Percentiles rank a stretch among this genome's conserved stretches.
These are phyloP conservation scores for Astrothelium macrocarpum DNA, from an alignment of 495 filamentous ascomycete species.

Conservation along the genomic window DNA sequence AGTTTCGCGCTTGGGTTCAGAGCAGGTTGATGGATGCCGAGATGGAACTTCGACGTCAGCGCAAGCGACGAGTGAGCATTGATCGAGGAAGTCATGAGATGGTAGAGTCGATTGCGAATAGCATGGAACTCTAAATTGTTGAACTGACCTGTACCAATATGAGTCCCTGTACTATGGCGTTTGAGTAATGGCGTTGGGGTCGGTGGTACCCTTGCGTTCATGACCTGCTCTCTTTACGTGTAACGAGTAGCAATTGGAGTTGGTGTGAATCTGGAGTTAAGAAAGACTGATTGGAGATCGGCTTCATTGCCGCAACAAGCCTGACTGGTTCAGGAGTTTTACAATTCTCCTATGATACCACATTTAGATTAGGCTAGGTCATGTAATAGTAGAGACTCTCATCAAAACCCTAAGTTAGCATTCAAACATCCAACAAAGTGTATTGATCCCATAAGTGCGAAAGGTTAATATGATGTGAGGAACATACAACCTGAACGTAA, in stretches of 20 bases:
- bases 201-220: not conserved
- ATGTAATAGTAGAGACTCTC: not conserved
- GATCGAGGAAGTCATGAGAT: not conserved
- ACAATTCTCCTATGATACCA: not conserved
- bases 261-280: not conserved
- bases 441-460: too few relatives aligned
- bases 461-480: too few relatives aligned
- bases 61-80: slow-evolving; percentile 11
- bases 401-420: not conserved
- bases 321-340: not conserved
- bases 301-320: not conserved
- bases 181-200: not conserved
- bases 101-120: not conserved
- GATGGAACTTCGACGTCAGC: slow-evolving; percentile 40
- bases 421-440: too few relatives aligned
- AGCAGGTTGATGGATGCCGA: slow-evolving; percentile 55
- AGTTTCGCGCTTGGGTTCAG: slow-evolving; percentile 54
- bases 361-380: not conserved
- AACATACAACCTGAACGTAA: too few relatives aligned
- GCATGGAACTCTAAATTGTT: not conserved
- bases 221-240: not conserved
- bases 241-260: not conserved
- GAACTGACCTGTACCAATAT: not conserved
- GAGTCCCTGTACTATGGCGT: not conserved
- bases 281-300: not conserved